Percentiles rank a stretch among this genome's conserved stretches.
Conservation (phyloP, 805 yeast species). For the Candida jianshihensis region DNA sequence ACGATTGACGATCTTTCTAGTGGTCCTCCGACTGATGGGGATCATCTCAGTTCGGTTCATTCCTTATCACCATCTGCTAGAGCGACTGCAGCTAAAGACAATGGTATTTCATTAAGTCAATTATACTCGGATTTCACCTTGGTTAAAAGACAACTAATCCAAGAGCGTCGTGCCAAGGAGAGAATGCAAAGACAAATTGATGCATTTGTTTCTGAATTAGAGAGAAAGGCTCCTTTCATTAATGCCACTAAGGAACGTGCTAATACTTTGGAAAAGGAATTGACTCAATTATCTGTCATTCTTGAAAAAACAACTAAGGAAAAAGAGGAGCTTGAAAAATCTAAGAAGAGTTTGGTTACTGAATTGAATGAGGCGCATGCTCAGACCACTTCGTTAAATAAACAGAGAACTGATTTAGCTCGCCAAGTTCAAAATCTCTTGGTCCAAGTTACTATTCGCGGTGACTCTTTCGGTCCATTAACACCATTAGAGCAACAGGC, state of each 20-base stretch:
- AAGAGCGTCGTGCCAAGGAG: conserved; percentile 67
- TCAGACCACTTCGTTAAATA: conserved; percentile 36
- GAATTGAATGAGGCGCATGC: conserved; percentile 27
- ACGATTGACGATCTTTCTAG: conserved; percentile 37
- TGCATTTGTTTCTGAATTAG: conserved; percentile 66
- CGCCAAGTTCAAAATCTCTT: conserved; percentile 75
- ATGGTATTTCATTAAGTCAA: conserved; percentile 58
- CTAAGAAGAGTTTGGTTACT: conserved; percentile 14
- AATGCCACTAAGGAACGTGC: conserved; percentile 59
- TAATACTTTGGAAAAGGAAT: conserved; percentile 45
- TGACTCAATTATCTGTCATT: conserved; percentile 46
- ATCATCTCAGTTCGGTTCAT: conserved; percentile 16
- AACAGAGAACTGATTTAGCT: conserved; percentile 65
- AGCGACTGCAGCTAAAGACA: conserved; percentile 37
- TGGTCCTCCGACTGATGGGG: conserved; percentile 5
- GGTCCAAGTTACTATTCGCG: conserved; percentile 54
- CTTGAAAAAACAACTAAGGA: conserved; percentile 49
- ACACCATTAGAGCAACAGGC: conserved; percentile 59
- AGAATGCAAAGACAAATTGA: conserved; percentile 66
- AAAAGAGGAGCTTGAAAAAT: conserved; percentile 29
- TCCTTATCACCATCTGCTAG: conserved; percentile 52
- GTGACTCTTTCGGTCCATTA: conserved; percentile 52
- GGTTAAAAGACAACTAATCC: conserved; percentile 56
- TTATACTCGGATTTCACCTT: conserved; percentile 57
- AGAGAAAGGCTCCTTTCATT: conserved; percentile 69